phyloP scores from a whole-genome alignment of 2,329 filamentous ascomycete genomes.

The Monosporascus sp. region DNA sequence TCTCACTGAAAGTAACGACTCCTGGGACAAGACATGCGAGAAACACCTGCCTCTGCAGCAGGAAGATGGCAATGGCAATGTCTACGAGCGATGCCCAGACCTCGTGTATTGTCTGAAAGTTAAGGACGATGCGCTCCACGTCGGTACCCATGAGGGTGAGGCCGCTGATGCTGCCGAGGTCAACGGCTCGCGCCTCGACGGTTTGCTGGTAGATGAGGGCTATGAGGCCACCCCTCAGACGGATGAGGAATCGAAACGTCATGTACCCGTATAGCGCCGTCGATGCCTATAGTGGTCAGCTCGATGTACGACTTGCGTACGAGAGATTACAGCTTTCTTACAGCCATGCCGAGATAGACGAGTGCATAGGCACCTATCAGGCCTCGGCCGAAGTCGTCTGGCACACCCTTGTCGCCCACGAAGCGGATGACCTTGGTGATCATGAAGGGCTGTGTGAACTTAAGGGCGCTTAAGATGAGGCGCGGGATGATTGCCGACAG shows the following conservation, averaged over 20 bases:
- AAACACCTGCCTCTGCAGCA: constrained; percentile 24
- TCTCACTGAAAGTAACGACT: constrained; percentile 1
- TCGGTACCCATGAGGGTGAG: constrained; percentile 30
- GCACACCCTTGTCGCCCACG: constrained; percentile 8
- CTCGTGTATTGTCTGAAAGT: constrained; percentile 19
- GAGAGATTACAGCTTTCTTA: constrained; percentile 4
- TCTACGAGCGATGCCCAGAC: constrained; percentile 24
- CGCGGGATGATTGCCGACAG: constrained; percentile 18
- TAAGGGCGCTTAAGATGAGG: constrained; percentile 21
- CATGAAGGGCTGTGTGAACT: constrained; percentile 26
- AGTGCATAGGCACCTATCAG: constrained; percentile 26
- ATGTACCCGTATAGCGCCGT: constrained; percentile 20
- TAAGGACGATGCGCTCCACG: constrained; percentile 23
- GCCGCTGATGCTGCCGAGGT: constrained; percentile 20
- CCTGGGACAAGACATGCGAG: constrained; percentile 10
- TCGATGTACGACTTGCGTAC: too few species aligned
- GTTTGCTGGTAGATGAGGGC: constrained; percentile 20
- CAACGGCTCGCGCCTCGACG: constrained; percentile 13
- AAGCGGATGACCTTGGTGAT: constrained; percentile 20
- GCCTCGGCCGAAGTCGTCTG: constrained; percentile 17
- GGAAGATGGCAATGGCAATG: constrained; percentile 23
- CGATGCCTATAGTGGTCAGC: constrained; percentile 6
- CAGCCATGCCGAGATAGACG: constrained; percentile 27
- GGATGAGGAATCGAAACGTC: constrained; percentile 15
- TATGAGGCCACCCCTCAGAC: constrained; percentile 18